phyloP scores from a whole-genome alignment of 2,329 filamentous ascomycete genomes.

The Penicillium sp. region DNA sequence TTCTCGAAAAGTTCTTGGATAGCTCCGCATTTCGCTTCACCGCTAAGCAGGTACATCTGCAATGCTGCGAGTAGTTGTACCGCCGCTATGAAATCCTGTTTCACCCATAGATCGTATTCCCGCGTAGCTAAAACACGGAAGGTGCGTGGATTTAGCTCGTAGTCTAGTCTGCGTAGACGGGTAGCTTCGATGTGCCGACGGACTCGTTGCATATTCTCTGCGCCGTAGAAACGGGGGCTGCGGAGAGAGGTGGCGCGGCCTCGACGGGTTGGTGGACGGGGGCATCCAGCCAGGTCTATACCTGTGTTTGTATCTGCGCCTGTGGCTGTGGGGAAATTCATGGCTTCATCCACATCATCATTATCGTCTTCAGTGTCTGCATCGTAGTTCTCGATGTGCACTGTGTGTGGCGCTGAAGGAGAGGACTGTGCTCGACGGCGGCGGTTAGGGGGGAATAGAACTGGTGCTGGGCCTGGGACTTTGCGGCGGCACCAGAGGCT shows the following conservation, averaged over 20 bases:
- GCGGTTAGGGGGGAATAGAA: background rate
- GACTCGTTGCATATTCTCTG: constrained; percentile 17
- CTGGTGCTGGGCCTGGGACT: constrained; percentile 2
- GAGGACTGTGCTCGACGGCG: background rate
- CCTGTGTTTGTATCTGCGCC: background rate
- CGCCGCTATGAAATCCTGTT: constrained; percentile 21
- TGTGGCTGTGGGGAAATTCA: background rate
- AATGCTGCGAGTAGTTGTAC: constrained; percentile 22
- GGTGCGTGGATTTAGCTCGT: constrained; percentile 14
- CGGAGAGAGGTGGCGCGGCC: background rate
- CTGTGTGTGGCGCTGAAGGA: background rate
- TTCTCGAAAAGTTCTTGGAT: constrained; percentile 17
- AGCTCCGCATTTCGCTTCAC: constrained; percentile 23
- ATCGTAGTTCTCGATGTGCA: background rate
- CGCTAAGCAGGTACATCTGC: constrained; percentile 30
- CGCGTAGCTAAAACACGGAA: constrained; percentile 27
- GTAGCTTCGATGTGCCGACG: constrained; percentile 17
- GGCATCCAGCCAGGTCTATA: background rate
- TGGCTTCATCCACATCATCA: background rate
- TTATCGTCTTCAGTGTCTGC: background rate
- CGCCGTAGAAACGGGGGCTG: constrained; percentile 15
- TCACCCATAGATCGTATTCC: constrained; percentile 30
- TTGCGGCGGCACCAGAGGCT: constrained; percentile 23
- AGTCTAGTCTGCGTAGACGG: constrained; percentile 13
- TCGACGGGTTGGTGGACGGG: background rate